Conservation (phyloP, 148 eudicot species). For the Dianthus caryophyllus region DNA sequence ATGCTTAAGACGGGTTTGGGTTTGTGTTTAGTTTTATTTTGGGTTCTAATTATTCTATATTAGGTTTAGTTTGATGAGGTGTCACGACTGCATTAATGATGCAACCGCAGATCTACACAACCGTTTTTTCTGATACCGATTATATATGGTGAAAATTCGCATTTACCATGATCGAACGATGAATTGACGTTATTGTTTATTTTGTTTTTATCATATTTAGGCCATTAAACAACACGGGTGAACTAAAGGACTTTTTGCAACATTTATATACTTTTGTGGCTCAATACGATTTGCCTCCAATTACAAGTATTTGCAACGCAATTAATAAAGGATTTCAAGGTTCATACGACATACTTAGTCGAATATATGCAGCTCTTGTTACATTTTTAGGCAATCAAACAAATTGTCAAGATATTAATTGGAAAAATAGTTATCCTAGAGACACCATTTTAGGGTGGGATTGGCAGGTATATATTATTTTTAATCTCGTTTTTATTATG, state of each 20-base stretch:
- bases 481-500: too few species aligned
- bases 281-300: conserved; percentile 11
- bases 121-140: too few species aligned
- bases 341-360: conserved; percentile 9
- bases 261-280: conserved; percentile 1
- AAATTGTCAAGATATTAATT: conserved; percentile 1
- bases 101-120: too few species aligned
- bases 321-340: conserved; percentile 10
- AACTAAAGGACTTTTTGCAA: conserved; percentile 22
- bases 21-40: too few species aligned
- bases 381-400: conserved; percentile 8
- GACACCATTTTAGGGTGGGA: conserved; percentile 22
- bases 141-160: too few species aligned
- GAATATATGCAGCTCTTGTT: conserved; percentile 16
- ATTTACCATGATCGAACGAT: too few species aligned
- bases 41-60: too few species aligned
- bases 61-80: too few species aligned
- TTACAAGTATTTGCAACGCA: conserved; percentile 22
- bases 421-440: background rate
- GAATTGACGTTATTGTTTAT: background rate
- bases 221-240: conserved; percentile 4
- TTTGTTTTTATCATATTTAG: background rate
- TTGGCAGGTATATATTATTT: conserved; percentile 35
- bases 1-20: too few species aligned
- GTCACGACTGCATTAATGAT: too few species aligned